Conservation (phyloP, 2,329 filamentous ascomycete genomes). For the Cryphonectria carpinicola region DNA sequence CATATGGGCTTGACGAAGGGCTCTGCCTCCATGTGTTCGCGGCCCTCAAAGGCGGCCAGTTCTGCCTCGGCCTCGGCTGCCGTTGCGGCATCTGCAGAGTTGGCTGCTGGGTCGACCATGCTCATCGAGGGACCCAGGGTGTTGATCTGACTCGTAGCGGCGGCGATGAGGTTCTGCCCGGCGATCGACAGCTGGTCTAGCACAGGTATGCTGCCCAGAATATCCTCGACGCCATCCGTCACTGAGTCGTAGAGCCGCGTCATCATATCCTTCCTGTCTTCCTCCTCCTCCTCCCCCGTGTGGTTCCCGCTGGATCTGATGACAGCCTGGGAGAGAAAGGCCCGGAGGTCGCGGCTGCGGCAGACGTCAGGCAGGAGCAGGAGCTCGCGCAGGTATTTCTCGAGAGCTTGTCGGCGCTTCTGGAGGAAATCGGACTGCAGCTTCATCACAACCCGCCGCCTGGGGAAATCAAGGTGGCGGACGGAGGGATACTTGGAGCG, state of each 20-base stretch:
- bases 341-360: constrained; percentile 85
- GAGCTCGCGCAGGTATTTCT: constrained; percentile 82
- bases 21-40: constrained; percentile 66
- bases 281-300: constrained; percentile 48
- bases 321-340: constrained; percentile 89
- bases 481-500: constrained; percentile 86
- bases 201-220: constrained; percentile 92
- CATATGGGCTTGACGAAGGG: constrained; percentile 99
- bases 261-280: constrained; percentile 84
- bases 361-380: constrained; percentile 90
- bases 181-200: constrained; percentile 92
- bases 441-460: constrained; percentile 92
- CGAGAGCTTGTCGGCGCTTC: constrained; percentile 81
- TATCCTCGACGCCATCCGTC: constrained; percentile 97
- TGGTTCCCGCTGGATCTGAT: constrained; percentile 65
- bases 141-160: constrained; percentile 68
- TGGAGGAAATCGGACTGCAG: constrained; percentile 94
- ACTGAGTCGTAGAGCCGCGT: constrained; percentile 95
- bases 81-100: constrained; percentile 53
- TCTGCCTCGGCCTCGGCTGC: constrained; percentile 88
- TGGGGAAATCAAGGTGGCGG: constrained; percentile 86
- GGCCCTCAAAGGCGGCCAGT: constrained; percentile 88
- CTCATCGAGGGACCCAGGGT: constrained; percentile 41
- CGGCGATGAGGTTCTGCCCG: constrained; percentile 86
- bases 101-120: constrained; percentile 46